Conservation (phyloP, 257 asterid genomes). For the Solanum chiquidenum region DNA sequence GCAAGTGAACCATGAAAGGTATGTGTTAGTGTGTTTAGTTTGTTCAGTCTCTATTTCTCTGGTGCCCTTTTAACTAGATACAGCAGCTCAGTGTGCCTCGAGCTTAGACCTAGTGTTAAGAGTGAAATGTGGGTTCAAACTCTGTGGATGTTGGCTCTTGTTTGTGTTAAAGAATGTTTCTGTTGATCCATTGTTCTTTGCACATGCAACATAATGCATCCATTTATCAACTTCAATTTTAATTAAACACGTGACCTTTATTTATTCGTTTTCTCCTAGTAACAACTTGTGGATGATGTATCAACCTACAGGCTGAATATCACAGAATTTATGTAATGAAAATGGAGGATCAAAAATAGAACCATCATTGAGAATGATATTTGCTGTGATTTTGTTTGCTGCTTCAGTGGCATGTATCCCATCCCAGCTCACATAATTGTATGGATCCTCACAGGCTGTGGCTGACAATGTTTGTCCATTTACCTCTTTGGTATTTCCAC, state of each 20-base stretch:
- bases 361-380: conserved; percentile 42
- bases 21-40: not conserved
- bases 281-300: not conserved
- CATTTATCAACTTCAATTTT: not conserved
- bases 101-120: no score
- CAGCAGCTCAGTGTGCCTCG: not conserved
- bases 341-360: conserved; percentile 45
- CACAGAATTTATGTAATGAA: conserved; percentile 32
- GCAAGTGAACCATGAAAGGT: no score
- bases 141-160: no score
- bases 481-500: conserved; percentile 5
- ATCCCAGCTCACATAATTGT: conserved; percentile 65
- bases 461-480: conserved; percentile 38
- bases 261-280: not conserved
- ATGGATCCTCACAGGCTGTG: conserved; percentile 50
- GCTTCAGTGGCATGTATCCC: conserved; percentile 81
- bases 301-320: conserved; percentile 34
- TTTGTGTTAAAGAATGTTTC: no score
- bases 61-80: not conserved
- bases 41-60: not conserved
- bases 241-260: not conserved
- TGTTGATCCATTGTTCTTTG: no score
- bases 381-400: conserved; percentile 59
- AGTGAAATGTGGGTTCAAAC: no score
- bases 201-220: not conserved